Evolutionary conservation across 345 rosid species (phyloP).

Genomic region (Populus euphratica): DNA sequence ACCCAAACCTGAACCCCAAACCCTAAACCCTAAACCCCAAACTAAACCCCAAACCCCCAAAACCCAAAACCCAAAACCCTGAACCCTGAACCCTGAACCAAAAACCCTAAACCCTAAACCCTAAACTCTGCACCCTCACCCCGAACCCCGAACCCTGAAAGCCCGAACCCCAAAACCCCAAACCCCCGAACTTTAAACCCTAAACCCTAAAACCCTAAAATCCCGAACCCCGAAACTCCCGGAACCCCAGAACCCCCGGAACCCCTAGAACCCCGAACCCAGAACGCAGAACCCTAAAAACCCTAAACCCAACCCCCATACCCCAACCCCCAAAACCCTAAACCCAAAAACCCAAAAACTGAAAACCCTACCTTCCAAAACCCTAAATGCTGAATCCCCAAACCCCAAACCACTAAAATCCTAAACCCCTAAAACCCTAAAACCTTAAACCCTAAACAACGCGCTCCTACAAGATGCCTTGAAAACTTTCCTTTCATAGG

Average conservation of each 20-base stretch:
- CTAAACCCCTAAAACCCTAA: too few relatives aligned
- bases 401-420: slow-evolving; percentile 16
- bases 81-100: too few relatives aligned
- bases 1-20: too few relatives aligned
- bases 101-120: too few relatives aligned
- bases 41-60: too few relatives aligned
- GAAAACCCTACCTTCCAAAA: slow-evolving; percentile 15
- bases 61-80: too few relatives aligned
- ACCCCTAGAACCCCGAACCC: not conserved
- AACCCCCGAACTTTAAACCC: not conserved
- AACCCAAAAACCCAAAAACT: slow-evolving; percentile 17
- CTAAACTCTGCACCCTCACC: too few relatives aligned
- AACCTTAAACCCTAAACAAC: slow-evolving; percentile 15
- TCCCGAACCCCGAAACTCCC: slow-evolving; percentile 25
- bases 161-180: too few relatives aligned
- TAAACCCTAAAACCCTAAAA: slow-evolving; percentile 14
- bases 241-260: slow-evolving; percentile 3
- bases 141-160: too few relatives aligned
- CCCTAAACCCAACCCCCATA: slow-evolving; percentile 20
- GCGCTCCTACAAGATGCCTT: too few relatives aligned
- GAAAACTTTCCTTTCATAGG: too few relatives aligned
- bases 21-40: too few relatives aligned
- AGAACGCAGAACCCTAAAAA: not conserved
- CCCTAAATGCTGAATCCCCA: slow-evolving; percentile 18
- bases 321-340: slow-evolving; percentile 16